Percentiles rank a stretch among this genome's conserved stretches.
Evolutionary conservation across 2,329 filamentous ascomycete genomes (phyloP).

Genomic region (Parastagonospora nodorum): DNA sequence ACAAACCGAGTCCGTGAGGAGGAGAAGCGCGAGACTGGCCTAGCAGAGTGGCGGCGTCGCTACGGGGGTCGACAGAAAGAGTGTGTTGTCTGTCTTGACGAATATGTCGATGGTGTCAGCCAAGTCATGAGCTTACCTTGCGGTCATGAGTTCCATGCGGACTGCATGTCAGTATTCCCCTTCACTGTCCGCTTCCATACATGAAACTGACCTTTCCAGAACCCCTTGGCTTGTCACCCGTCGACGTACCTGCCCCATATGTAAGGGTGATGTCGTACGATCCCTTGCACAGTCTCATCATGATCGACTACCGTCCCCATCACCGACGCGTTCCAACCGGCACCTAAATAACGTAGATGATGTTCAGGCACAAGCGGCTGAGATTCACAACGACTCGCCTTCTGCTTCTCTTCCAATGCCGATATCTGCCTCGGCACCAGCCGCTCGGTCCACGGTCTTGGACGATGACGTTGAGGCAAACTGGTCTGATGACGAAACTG

Average conservation of each 20-base stretch:
- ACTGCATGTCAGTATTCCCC: conserved; percentile 84
- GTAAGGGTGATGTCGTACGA: conserved; percentile 92
- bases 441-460: conserved; percentile 7
- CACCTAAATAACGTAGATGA: conserved; percentile 49
- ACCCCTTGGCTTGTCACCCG: conserved; percentile 97
- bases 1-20: conserved; percentile 46
- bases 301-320: conserved; percentile 29
- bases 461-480: conserved; percentile 41
- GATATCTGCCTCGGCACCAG: conserved; percentile 20
- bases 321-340: conserved; percentile 21
- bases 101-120: conserved; percentile 93
- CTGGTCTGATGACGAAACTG: conserved; percentile 49
- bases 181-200: too few relatives aligned
- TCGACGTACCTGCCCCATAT: conserved; percentile 96
- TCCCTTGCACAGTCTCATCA: conserved; percentile 43
- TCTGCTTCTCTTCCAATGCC: conserved; percentile 58
- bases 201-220: conserved; percentile 54
- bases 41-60: conserved; percentile 60
- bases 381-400: conserved; percentile 54
- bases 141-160: conserved; percentile 95
- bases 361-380: conserved; percentile 52
- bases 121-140: conserved; percentile 96
- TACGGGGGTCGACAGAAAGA: conserved; percentile 75
- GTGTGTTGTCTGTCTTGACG: conserved; percentile 95
- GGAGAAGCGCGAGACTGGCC: conserved; percentile 58